Conservation (phyloP, 2,329 filamentous ascomycete species). For the Paramyrothecium sp. region DNA sequence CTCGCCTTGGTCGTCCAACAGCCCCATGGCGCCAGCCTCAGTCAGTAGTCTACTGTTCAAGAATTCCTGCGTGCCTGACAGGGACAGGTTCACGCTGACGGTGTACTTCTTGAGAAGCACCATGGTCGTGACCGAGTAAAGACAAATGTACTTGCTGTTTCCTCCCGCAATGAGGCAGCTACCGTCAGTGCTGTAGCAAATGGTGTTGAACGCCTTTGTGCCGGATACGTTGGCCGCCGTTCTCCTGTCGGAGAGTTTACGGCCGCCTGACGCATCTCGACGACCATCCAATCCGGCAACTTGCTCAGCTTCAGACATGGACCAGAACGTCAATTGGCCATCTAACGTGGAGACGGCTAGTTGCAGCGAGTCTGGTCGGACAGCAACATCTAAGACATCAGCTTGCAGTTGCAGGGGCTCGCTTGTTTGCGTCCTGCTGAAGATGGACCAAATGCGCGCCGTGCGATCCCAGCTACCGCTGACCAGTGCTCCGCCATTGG, state of each 20-base stretch:
- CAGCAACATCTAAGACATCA: constrained; percentile 82
- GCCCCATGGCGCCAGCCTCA: constrained; percentile 79
- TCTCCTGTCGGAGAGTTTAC: constrained; percentile 81
- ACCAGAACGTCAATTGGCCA: constrained; percentile 94
- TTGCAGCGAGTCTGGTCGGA: constrained; percentile 88
- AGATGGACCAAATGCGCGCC: constrained; percentile 94
- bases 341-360: constrained; percentile 90
- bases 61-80: constrained; percentile 96
- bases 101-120: constrained; percentile 93
- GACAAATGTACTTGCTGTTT: constrained; percentile 97
- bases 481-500: constrained; percentile 78
- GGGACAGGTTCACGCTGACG: constrained; percentile 90
- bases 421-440: constrained; percentile 88
- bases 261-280: constrained; percentile 88
- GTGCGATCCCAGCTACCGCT: constrained; percentile 97
- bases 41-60: constrained; percentile 90
- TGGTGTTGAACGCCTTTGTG: constrained; percentile 85
- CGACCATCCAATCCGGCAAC: constrained; percentile 83
- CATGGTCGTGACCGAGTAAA: constrained; percentile 93
- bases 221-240: constrained; percentile 89
- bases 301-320: constrained; percentile 82
- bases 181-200: constrained; percentile 90
- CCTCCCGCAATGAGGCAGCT: constrained; percentile 86
- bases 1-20: constrained; percentile 87
- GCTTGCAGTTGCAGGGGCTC: constrained; percentile 91